Conservation (phyloP, 2,329 filamentous ascomycete genomes). For the Knufia fluminis region DNA sequence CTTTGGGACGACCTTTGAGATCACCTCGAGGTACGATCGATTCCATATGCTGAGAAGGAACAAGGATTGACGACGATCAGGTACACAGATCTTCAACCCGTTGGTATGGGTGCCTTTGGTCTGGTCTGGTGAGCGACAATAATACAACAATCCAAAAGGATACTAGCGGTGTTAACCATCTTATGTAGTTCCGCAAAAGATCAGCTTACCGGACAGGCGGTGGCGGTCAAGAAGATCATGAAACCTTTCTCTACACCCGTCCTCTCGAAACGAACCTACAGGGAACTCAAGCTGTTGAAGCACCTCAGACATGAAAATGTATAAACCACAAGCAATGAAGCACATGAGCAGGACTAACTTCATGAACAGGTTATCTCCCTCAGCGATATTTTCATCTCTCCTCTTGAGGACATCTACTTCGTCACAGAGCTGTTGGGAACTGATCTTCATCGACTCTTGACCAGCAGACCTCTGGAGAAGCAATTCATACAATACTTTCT, state of each 20-base stretch:
- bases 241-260: slow-evolving; percentile 99
- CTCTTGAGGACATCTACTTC: slow-evolving; percentile 97
- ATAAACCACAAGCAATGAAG: slow-evolving; percentile 19
- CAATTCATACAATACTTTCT: slow-evolving; percentile 99
- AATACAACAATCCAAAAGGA: not conserved
- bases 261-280: slow-evolving; percentile 92
- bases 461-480: slow-evolving; percentile 91
- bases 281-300: slow-evolving; percentile 94
- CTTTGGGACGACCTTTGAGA: slow-evolving; percentile 98
- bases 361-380: slow-evolving; percentile 75
- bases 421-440: slow-evolving; percentile 96
- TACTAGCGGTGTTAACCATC: not conserved
- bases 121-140: slow-evolving; percentile 71
- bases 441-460: slow-evolving; percentile 89
- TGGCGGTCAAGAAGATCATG: slow-evolving; percentile 99
- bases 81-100: slow-evolving; percentile 95
- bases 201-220: slow-evolving; percentile 91
- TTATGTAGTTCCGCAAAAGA: slow-evolving; percentile 78
- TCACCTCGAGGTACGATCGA: slow-evolving; percentile 75
- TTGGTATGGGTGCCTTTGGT: slow-evolving; percentile 98
- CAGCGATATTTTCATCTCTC: slow-evolving; percentile 99
- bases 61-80: slow-evolving; percentile 40
- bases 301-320: slow-evolving; percentile 96
- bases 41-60: slow-evolving; percentile 11
- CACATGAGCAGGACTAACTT: slow-evolving; percentile 16